These are phyloP conservation scores for Ajuga reptans DNA, from an alignment of 305 asterid genomes.

Conservation along the genomic window DNA sequence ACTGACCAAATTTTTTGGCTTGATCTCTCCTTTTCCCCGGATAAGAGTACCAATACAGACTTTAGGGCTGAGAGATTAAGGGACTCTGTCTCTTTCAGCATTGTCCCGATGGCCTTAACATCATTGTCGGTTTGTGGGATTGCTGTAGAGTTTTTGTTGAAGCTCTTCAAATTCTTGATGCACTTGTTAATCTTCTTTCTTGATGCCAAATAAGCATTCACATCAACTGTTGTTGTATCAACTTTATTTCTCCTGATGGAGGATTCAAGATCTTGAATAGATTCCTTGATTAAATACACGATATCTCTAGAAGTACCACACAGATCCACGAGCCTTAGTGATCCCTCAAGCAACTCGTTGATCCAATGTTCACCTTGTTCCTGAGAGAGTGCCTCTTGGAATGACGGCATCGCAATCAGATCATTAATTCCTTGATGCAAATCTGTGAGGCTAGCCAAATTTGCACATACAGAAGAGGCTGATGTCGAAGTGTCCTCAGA, in stretches of 20 bases:
- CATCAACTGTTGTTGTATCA: not conserved
- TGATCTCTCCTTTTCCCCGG: constrained; percentile 21
- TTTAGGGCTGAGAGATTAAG: constrained; percentile 14
- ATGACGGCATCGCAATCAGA: constrained; percentile 24
- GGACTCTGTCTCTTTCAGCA: constrained; percentile 26
- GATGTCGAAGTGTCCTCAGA: constrained; percentile 21
- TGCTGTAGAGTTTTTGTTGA: not conserved
- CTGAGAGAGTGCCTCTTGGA: constrained; percentile 18
- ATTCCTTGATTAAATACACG: constrained; percentile 21
- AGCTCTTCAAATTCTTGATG: too few relatives aligned
- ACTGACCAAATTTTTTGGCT: constrained; percentile 30
- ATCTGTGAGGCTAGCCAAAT: constrained; percentile 24
- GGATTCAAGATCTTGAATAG: constrained; percentile 24
- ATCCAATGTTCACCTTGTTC: not conserved
- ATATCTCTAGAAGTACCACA: constrained; percentile 25
- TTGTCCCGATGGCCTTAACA: not conserved
- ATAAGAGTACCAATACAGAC: constrained; percentile 15
- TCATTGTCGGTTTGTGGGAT: constrained; percentile 1
- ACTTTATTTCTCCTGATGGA: constrained; percentile 29
- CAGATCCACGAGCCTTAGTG: constrained; percentile 23
- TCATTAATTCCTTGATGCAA: constrained; percentile 27
- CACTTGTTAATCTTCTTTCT: constrained; percentile 21
- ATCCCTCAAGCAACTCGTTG: constrained; percentile 25
- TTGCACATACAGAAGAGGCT: constrained; percentile 8
- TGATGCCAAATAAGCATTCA: constrained; percentile 25